Evolutionary conservation across 805 yeast genomes (phyloP).

Genomic region (Hanseniaspora lindneri): DNA sequence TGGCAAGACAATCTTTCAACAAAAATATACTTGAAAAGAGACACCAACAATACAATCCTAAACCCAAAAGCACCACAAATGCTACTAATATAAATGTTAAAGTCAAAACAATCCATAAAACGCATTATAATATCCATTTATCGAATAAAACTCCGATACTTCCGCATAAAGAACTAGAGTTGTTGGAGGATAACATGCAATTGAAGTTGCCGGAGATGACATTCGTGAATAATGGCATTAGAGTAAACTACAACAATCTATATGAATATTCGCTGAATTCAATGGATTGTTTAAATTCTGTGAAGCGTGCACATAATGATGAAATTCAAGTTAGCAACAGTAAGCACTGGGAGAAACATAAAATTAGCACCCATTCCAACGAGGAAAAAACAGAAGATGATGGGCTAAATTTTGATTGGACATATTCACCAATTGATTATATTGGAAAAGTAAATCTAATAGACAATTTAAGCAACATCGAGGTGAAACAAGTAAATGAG

Average conservation of each 20-base stretch:
- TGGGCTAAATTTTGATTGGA: constrained; percentile 90
- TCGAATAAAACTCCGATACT: constrained; percentile 5
- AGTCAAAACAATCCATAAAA: constrained; percentile 4
- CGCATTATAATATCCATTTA: neutral
- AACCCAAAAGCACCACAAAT: neutral
- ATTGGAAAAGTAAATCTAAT: constrained; percentile 40
- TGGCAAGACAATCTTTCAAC: constrained; percentile 13
- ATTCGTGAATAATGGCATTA: constrained; percentile 70
- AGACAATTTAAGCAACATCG: constrained; percentile 16
- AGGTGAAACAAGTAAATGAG: neutral
- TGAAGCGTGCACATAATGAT: constrained; percentile 40
- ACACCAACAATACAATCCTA: neutral
- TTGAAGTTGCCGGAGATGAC: constrained; percentile 96
- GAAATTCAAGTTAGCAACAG: constrained; percentile 60
- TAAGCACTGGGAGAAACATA: constrained; percentile 29
- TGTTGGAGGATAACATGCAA: constrained; percentile 43
- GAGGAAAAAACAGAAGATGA: constrained; percentile 37
- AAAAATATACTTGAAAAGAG: constrained; percentile 7
- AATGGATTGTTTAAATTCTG: constrained; percentile 51
- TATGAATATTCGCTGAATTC: constrained; percentile 47
- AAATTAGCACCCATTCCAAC: constrained; percentile 22
- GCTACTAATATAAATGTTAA: neutral
- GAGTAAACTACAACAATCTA: constrained; percentile 32
- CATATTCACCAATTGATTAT: constrained; percentile 65
- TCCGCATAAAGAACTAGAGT: constrained; percentile 48